Conservation (phyloP, 2,329 filamentous ascomycete genomes). For the Sordariomycetes sp. region DNA sequence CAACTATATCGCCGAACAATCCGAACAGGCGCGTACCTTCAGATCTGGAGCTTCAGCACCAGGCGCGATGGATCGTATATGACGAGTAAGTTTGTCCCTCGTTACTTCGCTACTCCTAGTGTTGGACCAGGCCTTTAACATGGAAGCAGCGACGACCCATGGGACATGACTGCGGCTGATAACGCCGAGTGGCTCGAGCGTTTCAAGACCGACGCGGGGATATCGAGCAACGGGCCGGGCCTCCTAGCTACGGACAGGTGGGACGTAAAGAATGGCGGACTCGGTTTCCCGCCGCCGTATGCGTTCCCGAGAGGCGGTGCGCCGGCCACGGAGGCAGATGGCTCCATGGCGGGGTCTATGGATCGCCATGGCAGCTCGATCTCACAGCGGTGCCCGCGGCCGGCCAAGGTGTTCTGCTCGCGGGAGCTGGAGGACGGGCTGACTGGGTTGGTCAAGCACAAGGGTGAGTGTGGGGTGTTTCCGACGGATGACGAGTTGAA, state of each 20-base stretch:
- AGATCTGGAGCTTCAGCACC: conserved; percentile 53
- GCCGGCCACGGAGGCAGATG: conserved; percentile 19
- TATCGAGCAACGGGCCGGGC: conserved; percentile 40
- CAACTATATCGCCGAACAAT: conserved; percentile 48
- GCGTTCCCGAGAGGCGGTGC: conserved; percentile 28
- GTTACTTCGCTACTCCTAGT: neutral
- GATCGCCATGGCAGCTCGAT: conserved; percentile 37
- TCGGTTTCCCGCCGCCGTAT: conserved; percentile 46
- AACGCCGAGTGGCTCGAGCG: conserved; percentile 53
- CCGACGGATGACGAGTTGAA: conserved; percentile 37
- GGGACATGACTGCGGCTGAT: conserved; percentile 54
- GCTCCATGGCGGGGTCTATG: conserved; percentile 20
- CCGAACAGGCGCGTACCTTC: conserved; percentile 47
- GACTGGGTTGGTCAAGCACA: conserved; percentile 28
- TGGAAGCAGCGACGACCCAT: conserved; percentile 42
- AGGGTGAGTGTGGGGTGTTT: conserved; percentile 26
- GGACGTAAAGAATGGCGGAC: conserved; percentile 37
- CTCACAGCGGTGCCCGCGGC: conserved; percentile 29
- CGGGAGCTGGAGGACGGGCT: conserved; percentile 47
- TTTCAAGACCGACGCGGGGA: conserved; percentile 48
- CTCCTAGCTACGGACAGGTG: conserved; percentile 30
- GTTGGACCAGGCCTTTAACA: neutral
- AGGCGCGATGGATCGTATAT: conserved; percentile 52
- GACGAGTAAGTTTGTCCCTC: conserved; percentile 36
- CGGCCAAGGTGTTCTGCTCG: conserved; percentile 44